Percentiles rank a stretch among this genome's conserved stretches.
phyloP scores from a whole-genome alignment of 352 stramenopile species.

The Aphanomyces astaci region DNA sequence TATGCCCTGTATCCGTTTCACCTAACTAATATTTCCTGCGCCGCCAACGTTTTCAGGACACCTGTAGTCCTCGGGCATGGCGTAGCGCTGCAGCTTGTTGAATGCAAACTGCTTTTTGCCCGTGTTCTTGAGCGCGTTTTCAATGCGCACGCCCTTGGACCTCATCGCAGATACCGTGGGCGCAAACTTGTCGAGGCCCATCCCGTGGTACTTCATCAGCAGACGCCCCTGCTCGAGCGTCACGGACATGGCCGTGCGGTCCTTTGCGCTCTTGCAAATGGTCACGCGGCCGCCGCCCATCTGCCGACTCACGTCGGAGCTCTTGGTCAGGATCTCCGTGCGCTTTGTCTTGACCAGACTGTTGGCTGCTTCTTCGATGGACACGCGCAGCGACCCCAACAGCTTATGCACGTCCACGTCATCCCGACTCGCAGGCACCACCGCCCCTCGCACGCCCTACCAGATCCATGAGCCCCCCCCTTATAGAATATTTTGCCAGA shows the following conservation, averaged over 20 bases:
- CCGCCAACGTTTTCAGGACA: conserved; percentile 77
- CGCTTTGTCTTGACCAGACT: conserved; percentile 83
- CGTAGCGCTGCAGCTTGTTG: conserved; percentile 83
- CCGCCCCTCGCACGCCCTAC: not conserved
- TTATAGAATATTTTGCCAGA: no score
- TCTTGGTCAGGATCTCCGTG: conserved; percentile 75
- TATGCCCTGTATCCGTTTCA: no score
- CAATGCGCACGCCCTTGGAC: conserved; percentile 78
- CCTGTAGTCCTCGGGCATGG: conserved; percentile 78
- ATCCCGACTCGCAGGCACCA: conserved; percentile 28
- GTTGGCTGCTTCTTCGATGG: conserved; percentile 66
- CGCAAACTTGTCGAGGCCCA: conserved; percentile 60
- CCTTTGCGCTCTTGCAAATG: conserved; percentile 97
- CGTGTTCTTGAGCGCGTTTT: conserved; percentile 86
- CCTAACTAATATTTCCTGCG: conserved; percentile 76
- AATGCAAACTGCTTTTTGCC: conserved; percentile 84
- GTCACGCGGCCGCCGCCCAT: conserved; percentile 89
- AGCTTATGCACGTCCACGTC: conserved; percentile 65
- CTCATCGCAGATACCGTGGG: conserved; percentile 82
- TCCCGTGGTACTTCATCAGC: conserved; percentile 71
- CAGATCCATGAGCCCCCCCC: not conserved
- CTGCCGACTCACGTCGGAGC: conserved; percentile 68
- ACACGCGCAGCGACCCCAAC: conserved; percentile 50
- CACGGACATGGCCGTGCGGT: conserved; percentile 96
- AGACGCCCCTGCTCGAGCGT: conserved; percentile 92